Evolutionary conservation across 1,284 basidiomycete species (phyloP), one percentile per base, ranked within the genome.

Genomic region (Ceratobasidium papillatum): DNA sequence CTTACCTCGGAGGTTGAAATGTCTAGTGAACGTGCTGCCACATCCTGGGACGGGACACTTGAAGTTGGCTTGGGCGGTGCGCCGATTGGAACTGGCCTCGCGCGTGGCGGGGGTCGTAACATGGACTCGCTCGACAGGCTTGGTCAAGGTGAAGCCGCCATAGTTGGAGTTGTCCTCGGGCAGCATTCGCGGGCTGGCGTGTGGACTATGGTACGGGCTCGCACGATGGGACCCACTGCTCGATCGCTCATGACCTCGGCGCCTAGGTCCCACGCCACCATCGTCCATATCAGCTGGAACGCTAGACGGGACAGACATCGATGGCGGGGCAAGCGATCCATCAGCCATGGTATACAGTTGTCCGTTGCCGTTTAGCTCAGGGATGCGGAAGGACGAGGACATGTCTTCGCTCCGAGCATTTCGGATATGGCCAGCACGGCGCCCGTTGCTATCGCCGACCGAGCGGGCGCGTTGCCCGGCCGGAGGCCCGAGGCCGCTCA

Each of bases 21-120:
- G 89, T 79, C 92, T 84, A 51, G 93, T 94, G 79, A 94, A 94
- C 27, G 92, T 94, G 80, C 90, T 91, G 45, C 91, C 91, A 81
- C 93, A 94, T 19, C 91, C 90, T 2, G 89, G 87, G 47, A 93
- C 88, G 56, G 90, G 90, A 82, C 92, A 94, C 59, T 86, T 81
- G 79, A 93, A 93, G 78, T 87, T 89, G 66, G 91, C 90, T 66
- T 91, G 89, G 80, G 91, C 90, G 79, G 91, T 93, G 78, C 91
- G 84, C 62, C 91, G 84, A 76, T 87, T 87, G 79, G 90, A 87
- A 77, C 89, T 91, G 5, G 91, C 92, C 80, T 90, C 89, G 43
- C 88, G 88, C 52, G 92, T 93, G 74, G 90, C 87, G 38, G 89
- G 88, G 27, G 90, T 93, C 54, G 91, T 93, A 19, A 92, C 89